These are phyloP conservation scores for Claviceps monticola DNA, from an alignment of 2,329 filamentous ascomycete species.

Conservation along the genomic window DNA sequence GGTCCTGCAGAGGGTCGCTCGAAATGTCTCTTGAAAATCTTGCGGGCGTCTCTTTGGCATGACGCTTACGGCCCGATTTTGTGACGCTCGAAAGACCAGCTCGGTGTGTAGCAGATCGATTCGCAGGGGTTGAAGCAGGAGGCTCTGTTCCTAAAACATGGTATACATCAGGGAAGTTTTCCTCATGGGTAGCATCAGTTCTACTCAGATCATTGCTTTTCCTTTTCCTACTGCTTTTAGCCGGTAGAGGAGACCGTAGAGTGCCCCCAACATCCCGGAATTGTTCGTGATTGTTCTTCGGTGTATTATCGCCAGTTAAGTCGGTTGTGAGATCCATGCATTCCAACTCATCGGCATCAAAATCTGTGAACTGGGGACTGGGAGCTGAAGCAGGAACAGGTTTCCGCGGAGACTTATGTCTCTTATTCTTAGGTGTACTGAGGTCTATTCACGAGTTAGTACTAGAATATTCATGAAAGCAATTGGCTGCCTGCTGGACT, in stretches of 20 bases:
- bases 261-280: conserved; percentile 31
- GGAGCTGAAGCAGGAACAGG: conserved; percentile 11
- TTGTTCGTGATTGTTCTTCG: conserved; percentile 20
- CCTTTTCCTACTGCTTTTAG: conserved; percentile 33
- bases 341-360: conserved; percentile 22
- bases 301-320: conserved; percentile 19
- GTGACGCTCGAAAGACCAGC: conserved; percentile 9
- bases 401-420: conserved; percentile 14
- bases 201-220: conserved; percentile 36
- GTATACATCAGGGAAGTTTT: conserved; percentile 41
- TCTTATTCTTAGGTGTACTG: conserved; percentile 10
- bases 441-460: neutral
- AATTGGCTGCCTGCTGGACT: neutral
- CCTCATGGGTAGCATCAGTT: conserved; percentile 21
- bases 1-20: conserved; percentile 7
- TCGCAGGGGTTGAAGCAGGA: conserved; percentile 21
- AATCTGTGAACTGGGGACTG: conserved; percentile 21
- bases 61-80: conserved; percentile 9
- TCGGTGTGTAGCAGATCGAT: conserved; percentile 11
- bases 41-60: conserved; percentile 7
- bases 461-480: neutral
- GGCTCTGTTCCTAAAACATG: conserved; percentile 30
- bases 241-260: conserved; percentile 21
- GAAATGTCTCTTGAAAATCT: neutral
- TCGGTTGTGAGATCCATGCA: conserved; percentile 28